Evolutionary conservation across 148 eudicot genomes (phyloP), one percentile per base, ranked within the genome.

Genomic region (Amaranthus palmeri): DNA sequence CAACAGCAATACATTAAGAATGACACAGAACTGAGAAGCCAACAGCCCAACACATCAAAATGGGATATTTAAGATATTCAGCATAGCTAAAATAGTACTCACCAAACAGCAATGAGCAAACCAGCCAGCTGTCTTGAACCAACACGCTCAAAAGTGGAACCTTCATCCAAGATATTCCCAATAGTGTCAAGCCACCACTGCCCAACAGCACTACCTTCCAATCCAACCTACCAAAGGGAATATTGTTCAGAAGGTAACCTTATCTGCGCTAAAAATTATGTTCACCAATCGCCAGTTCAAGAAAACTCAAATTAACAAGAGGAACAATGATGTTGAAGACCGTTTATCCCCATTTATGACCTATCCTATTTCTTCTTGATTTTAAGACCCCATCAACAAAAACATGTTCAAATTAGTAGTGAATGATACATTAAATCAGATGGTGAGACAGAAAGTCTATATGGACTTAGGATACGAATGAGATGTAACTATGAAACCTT

Each of bases 71-170:
- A 53, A 56, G 44, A 13, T 51, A 10, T 36, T 14, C 8, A 44
- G 7, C 36, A 52, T 66, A 44, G 11, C 40, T 9, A 67, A 54
- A 66, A 71, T 13, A 66, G 55, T 77, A 89, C 97, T 86, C 79
- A 95, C 99, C 99, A 95, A 36, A 86, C 96, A 74, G 86, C 82
- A 81, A 95, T 89, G 74, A 95, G 89, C 85, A 91, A 73, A 75
- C 97, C 99, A 14, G 97, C 99, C 82, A 95, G 82, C 86, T 95
- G 99, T 78, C 99, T 83, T 59, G 92, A 95, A 78, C 99, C 99
- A 76, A 89, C 88, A 61, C 96, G 92, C 70, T 85, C 82, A 82
- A 89, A 95, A 74, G 91, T 95, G 58, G 92, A 84, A 53, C 93
- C 96, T 83, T 95, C 99, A 70, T 85, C 97, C 86, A 95, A 85